Evolutionary conservation across 2,329 filamentous ascomycete species (phyloP).

Genomic region (Tricladium varicosporioides): DNA sequence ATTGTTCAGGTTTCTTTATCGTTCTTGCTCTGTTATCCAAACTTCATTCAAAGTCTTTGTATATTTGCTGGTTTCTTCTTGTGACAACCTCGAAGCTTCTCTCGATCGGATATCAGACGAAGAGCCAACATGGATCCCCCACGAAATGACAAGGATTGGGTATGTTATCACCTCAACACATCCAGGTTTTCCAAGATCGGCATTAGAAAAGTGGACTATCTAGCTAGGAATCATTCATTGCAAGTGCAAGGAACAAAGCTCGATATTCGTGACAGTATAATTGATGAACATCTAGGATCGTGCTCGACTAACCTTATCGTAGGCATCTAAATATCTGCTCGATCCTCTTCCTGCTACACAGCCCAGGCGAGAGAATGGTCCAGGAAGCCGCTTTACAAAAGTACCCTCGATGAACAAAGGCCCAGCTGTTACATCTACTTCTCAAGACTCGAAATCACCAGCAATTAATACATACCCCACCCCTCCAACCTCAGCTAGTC

Average conservation of each 20-base stretch:
- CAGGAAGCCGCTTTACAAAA: conserved; percentile 47
- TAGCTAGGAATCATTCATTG: not conserved
- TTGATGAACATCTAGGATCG: conserved; percentile 8
- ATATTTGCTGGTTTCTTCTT: too few species aligned
- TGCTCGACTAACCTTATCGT: conserved; percentile 4
- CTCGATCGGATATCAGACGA: too few species aligned
- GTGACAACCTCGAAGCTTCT: too few species aligned
- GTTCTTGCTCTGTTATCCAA: too few species aligned
- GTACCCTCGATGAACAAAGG: conserved; percentile 41
- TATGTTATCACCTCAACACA: not conserved
- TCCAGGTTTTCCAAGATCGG: too few species aligned
- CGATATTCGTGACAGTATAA: not conserved
- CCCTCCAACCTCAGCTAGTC: conserved; percentile 54
- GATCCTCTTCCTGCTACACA: conserved; percentile 68
- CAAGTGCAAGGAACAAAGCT: not conserved
- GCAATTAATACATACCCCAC: conserved; percentile 38
- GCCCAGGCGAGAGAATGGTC: conserved; percentile 65
- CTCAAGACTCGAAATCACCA: conserved; percentile 9
- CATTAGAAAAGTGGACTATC: too few species aligned
- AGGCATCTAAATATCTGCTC: conserved; percentile 67
- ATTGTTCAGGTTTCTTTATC: not conserved
- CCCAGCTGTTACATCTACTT: conserved; percentile 24
- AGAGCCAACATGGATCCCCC: not conserved
- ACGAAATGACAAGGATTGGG: not conserved
- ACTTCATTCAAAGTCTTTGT: not conserved